Evolutionary conservation across 2,329 filamentous ascomycete species (phyloP).

Genomic region (Trichoderma sp.): DNA sequence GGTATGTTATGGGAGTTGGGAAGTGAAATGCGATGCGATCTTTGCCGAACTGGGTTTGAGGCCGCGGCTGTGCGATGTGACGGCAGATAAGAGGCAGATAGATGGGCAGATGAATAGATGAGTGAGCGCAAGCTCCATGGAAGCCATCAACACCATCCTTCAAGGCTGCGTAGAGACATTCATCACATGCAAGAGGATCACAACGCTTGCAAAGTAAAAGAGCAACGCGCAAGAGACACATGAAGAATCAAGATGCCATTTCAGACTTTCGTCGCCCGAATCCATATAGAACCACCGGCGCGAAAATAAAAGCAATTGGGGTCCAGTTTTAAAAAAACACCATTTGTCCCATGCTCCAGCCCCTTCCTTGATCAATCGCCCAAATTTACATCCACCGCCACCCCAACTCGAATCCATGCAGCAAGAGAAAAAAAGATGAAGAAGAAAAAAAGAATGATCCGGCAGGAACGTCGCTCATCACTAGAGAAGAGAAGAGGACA

Average conservation of each 20-base stretch:
- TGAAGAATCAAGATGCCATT: constrained; percentile 37
- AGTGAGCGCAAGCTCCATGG: neutral
- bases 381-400: constrained; percentile 18
- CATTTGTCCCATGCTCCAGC: constrained; percentile 36
- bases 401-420: constrained; percentile 10
- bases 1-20: neutral
- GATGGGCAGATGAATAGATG: neutral
- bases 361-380: constrained; percentile 21
- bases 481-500: constrained; percentile 6
- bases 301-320: constrained; percentile 26
- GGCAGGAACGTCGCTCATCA: constrained; percentile 11
- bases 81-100: too few species aligned
- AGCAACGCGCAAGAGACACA: constrained; percentile 8
- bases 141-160: neutral
- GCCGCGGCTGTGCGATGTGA: neutral
- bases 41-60: too few species aligned
- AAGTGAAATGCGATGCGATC: neutral
- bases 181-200: neutral
- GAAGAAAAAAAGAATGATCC: neutral
- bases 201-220: neutral
- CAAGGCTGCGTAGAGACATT: neutral
- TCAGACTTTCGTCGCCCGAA: constrained; percentile 32
- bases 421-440: neutral
- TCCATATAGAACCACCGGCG: constrained; percentile 32
- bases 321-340: constrained; percentile 30